Percentiles rank a stretch among this genome's conserved stretches.
phyloP scores from a whole-genome alignment of 1,139 yeast genomes.

The Candida sp. region DNA sequence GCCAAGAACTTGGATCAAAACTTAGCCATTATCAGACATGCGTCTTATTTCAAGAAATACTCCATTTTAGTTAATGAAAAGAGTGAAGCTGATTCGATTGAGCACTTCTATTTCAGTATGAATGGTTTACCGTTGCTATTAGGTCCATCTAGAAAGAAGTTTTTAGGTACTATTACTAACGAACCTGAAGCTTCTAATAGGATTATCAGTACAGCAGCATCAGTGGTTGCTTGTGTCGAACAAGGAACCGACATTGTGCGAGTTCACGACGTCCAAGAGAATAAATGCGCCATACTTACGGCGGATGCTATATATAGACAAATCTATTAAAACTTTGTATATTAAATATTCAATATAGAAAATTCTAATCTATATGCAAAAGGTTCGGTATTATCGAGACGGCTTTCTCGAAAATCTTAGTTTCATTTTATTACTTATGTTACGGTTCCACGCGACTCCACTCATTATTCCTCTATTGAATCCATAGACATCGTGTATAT shows the following conservation, averaged over 20 bases:
- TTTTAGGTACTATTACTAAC: slow-evolving; percentile 70
- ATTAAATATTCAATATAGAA: neutral
- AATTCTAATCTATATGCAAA: slow-evolving; percentile 1
- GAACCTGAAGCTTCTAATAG: slow-evolving; percentile 53
- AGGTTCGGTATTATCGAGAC: slow-evolving; percentile 4
- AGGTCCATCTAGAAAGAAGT: slow-evolving; percentile 87
- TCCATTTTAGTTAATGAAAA: slow-evolving; percentile 24
- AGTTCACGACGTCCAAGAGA: slow-evolving; percentile 79
- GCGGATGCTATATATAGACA: slow-evolving; percentile 77
- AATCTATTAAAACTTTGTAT: slow-evolving; percentile 4
- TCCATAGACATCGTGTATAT: slow-evolving; percentile 46
- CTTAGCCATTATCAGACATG: slow-evolving; percentile 56
- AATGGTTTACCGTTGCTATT: slow-evolving; percentile 63
- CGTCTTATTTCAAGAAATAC: slow-evolving; percentile 54
- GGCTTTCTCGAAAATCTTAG: slow-evolving; percentile 29
- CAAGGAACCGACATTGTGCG: slow-evolving; percentile 80
- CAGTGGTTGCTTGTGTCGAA: slow-evolving; percentile 70
- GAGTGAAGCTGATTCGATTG: slow-evolving; percentile 17
- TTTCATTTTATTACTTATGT: slow-evolving; percentile 49
- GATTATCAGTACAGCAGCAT: slow-evolving; percentile 73
- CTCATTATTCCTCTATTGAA: slow-evolving; percentile 51
- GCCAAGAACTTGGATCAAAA: slow-evolving; percentile 77
- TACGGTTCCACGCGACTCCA: slow-evolving; percentile 56
- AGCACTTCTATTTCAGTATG: slow-evolving; percentile 35
- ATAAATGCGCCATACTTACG: slow-evolving; percentile 58